These are phyloP conservation scores for Akanthomyces lecanii DNA, from an alignment of 2,329 filamentous ascomycete genomes.

Conservation along the genomic window DNA sequence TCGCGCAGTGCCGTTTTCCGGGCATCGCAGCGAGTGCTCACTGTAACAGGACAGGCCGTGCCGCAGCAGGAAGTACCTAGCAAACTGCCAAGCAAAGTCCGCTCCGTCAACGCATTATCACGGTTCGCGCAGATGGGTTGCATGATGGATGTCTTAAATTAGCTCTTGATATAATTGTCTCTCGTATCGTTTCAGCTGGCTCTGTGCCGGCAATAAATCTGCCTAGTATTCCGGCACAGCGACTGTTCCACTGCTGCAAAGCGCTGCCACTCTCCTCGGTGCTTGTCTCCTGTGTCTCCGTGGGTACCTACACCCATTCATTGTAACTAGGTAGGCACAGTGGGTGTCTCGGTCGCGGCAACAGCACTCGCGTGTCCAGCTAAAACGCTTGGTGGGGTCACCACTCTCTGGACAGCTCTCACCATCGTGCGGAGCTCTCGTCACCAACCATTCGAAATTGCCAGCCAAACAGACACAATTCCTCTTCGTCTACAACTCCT, in stretches of 20 bases:
- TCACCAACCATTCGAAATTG: constrained; percentile 25
- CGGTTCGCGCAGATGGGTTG: not conserved
- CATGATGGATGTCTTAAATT: not conserved
- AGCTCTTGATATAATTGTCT: not conserved
- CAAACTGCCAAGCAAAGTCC: not conserved
- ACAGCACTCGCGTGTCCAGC: not conserved
- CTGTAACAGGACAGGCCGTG: not conserved
- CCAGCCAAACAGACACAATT: not conserved
- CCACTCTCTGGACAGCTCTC: constrained; percentile 7
- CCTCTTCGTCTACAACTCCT: constrained; percentile 17
- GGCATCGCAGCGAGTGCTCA: not conserved
- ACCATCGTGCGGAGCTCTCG: constrained; percentile 20
- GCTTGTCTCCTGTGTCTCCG: not conserved
- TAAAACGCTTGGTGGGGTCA: constrained; percentile 1
- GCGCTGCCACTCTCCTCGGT: not conserved
- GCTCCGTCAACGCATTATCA: not conserved
- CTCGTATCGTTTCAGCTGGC: too few species aligned
- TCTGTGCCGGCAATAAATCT: too few species aligned
- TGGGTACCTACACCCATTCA: not conserved
- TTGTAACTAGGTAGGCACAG: too few species aligned
- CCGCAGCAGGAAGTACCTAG: not conserved
- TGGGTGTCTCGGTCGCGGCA: too few species aligned
- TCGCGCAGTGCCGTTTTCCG: not conserved
- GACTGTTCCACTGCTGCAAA: not conserved
- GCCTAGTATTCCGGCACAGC: not conserved